A percentile compares a stretch with the other conserved stretches of the same genome.
These are phyloP conservation scores for Ramaria sp. DNA, from an alignment of 768 basidiomycete genomes.

Conservation along the genomic window DNA sequence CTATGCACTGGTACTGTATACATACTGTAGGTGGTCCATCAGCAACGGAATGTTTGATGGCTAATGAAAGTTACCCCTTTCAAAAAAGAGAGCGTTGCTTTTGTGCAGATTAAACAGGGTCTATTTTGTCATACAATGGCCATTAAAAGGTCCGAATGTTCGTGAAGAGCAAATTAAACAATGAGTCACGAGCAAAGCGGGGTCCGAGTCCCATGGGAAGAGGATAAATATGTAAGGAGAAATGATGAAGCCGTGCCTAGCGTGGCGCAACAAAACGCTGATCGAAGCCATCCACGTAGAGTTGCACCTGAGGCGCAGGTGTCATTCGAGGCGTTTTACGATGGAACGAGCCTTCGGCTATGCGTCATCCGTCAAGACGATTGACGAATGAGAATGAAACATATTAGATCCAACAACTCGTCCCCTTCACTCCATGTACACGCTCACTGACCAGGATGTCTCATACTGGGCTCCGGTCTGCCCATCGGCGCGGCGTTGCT, in stretches of 20 bases:
- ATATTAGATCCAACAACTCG: neutral
- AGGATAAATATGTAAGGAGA: too few species aligned
- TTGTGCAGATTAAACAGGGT: too few species aligned
- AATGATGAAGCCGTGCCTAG: neutral
- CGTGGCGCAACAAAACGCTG: neutral
- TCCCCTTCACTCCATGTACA: neutral
- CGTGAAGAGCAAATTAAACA: too few species aligned
- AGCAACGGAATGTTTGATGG: too few species aligned
- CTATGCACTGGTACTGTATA: too few species aligned
- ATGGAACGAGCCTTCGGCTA: slow-evolving; percentile 14
- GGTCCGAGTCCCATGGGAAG: too few species aligned
- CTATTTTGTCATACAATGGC: too few species aligned
- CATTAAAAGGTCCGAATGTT: too few species aligned
- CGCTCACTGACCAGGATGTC: slow-evolving; percentile 37
- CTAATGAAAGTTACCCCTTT: too few species aligned
- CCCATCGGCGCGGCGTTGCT: slow-evolving; percentile 19
- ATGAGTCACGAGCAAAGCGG: too few species aligned
- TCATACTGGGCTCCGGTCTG: slow-evolving; percentile 28
- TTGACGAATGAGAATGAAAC: neutral
- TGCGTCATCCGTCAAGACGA: neutral
- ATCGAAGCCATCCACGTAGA: neutral
- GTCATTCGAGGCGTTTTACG: slow-evolving; percentile 12
- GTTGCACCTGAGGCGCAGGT: neutral
- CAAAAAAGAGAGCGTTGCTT: too few species aligned
- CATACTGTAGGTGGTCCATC: too few species aligned